phyloP scores from a whole-genome alignment of 2,329 filamentous ascomycete genomes.

The Penicillium concentricum region DNA sequence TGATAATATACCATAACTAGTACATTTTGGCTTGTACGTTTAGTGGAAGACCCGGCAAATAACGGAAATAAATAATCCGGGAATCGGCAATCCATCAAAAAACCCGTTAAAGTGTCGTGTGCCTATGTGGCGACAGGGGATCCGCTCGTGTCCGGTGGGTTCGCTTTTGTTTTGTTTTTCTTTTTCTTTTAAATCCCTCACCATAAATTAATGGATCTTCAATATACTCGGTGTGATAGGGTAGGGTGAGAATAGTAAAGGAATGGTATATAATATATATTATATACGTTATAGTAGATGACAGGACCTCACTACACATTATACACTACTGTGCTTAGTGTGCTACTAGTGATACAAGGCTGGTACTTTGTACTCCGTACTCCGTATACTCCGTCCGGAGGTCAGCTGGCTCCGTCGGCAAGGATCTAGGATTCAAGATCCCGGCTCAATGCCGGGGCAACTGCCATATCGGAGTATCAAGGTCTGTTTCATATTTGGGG shows the following conservation, averaged over 20 bases:
- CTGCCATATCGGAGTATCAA: not conserved
- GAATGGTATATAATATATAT: not conserved
- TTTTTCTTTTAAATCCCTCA: slow-evolving; percentile 3
- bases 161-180: not conserved
- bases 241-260: not conserved
- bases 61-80: not conserved
- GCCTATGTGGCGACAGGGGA: not conserved
- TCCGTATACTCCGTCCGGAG: not conserved
- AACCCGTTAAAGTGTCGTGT: not conserved
- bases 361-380: not conserved
- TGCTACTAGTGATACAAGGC: not conserved
- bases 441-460: not conserved
- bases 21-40: too few species aligned
- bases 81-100: not conserved
- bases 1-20: too few species aligned
- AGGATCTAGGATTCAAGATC: not conserved
- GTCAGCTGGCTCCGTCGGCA: not conserved
- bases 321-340: not conserved
- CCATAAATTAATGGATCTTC: not conserved
- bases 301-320: not conserved
- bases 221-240: not conserved
- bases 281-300: too few species aligned
- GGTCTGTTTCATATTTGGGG: not conserved
- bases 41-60: too few species aligned
- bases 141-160: not conserved